Evolutionary conservation across 164 flowering plant species (phyloP), one percentile per base, ranked within the genome.

Genomic region (Protea cynaroides): DNA sequence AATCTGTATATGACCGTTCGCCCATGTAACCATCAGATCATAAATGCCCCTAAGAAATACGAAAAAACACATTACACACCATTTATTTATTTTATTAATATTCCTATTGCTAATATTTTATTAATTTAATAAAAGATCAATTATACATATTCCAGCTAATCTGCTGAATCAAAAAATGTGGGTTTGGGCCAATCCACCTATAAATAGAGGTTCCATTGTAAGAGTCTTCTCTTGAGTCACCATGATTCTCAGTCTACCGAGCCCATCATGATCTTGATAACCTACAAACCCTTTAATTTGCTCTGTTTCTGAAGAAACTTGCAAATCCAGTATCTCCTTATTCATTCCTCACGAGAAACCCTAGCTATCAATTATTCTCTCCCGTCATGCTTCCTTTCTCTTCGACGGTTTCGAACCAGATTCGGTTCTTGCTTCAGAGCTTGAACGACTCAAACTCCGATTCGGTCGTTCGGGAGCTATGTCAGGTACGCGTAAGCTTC

Each of bases 381-480:
- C 29, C 62, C 56, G 49, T 66, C 68, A 87, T 86, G 96, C 66
- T 75, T 63, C 71, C 74, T 13, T 71, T 79, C 49, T 73, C 89
- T 18, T 65, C 83, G 22, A 71, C 74, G 24, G 46, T 78, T 7
- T 55, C 89, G 61, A 65, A 25, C 63, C 90, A 87, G 75, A 83
- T 87, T 73, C 86, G 92, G 29, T 85, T 78, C 74, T 73, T 82
- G 74, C 80, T 92, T 14, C 78, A 80, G 66, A 70, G 75, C 80
- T 64, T 75, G 73, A 72, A 65, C 54, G 88, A 79, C 21, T 73
- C 87, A 62, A 83, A 83, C 80, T 80, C 70, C 72, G 92, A 89
- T 56, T 73, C 83, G 6, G 82, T 87, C 36, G 53, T 78, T 34
- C 80, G 58, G 36, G 88, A 88, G 70, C 86, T 91, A 59, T 65